These are phyloP conservation scores for Phytophthora cajani DNA, from an alignment of 352 stramenopile genomes.

Conservation along the genomic window DNA sequence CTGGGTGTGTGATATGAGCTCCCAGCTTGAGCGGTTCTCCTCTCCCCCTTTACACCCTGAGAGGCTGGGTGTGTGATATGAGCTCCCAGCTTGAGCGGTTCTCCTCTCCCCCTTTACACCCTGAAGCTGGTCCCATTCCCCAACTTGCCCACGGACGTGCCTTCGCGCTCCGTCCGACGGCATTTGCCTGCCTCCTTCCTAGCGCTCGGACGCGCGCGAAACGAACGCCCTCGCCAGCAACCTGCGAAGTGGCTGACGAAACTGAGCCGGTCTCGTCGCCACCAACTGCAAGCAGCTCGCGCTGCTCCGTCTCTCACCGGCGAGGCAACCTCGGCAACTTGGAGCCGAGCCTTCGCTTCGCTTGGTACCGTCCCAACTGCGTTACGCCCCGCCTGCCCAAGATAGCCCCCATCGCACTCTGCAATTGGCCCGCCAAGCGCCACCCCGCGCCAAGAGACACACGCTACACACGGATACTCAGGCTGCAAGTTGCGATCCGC, in stretches of 20 bases:
- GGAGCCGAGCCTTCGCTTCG: conserved; percentile 12
- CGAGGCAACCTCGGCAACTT: conserved; percentile 20
- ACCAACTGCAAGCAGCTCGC: conserved; percentile 31
- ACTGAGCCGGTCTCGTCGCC: conserved; percentile 16
- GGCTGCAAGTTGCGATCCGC: conserved; percentile 20
- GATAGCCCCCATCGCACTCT: conserved; percentile 17
- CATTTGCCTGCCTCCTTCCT: conserved; percentile 10
- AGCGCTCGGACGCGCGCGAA: not conserved
- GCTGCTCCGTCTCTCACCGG: conserved; percentile 35
- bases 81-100: conserved; percentile 3
- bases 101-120: conserved; percentile 10
- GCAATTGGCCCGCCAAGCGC: conserved; percentile 39
- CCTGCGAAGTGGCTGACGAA: conserved; percentile 30
- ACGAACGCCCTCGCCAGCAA: conserved; percentile 6
- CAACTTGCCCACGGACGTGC: conserved; percentile 13
- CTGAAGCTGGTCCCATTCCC: not conserved
- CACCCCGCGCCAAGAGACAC: conserved; percentile 26
- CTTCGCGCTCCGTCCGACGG: conserved; percentile 11
- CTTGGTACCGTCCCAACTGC: conserved; percentile 40
- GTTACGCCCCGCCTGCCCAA: conserved; percentile 13
- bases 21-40: not conserved
- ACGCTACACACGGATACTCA: not conserved
- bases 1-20: not conserved
- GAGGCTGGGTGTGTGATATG: not conserved
- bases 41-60: conserved; percentile 4